Base-by-base conservation (phyloP, 768 basidiomycete genomes). In the Rhizopogon sp. region DNA sequence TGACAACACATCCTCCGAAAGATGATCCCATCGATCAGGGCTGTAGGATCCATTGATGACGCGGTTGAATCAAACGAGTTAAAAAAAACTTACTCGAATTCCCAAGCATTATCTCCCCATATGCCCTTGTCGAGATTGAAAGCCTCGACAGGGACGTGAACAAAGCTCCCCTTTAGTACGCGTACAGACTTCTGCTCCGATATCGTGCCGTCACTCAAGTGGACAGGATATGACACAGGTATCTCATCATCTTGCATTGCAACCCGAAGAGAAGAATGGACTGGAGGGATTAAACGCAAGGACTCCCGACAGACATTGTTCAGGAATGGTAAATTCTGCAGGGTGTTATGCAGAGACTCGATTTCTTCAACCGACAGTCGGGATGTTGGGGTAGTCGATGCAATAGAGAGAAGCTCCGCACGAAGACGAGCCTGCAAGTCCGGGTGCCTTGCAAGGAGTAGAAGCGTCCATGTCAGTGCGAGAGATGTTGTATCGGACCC, bases 401-500 rank as follows among this genome's bases (percentile, higher is more conserved):
- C 64, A n/a, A 82, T 64, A 14, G 74, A 65, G 35, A 78, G 64
- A 16, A 93, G 71, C 63, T 97, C 93, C 1, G 75, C 66, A 13
- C 91, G 85, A 5, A 98, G 78, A 28, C 80, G 83, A 42, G 74
- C 74, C 68, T 97, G 94, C 13, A 85, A 66, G 1, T 74, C 74
- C 0, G 84, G 84, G 64, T 90, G 71, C 60, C 80, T 76, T 0
- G 91, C 83, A 39, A 97, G 79, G 14, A 89, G 73, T 55, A 84
- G 74, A n/a, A 96, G 68, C 2, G 85, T 84, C 93, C 94, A 97
- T 0, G 90, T 90, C 43, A 96, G 71, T 5, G 86, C 80, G 29
- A 94, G 81, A 2, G 89, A 88, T 10, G 87, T 87, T 0, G 92
- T 91, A 63, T 95, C 92, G 11, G 93, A 90, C 4, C 93, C 93